These are phyloP conservation scores for Nelumbo lutea DNA, from an alignment of 164 flowering plant genomes.

Conservation along the genomic window DNA sequence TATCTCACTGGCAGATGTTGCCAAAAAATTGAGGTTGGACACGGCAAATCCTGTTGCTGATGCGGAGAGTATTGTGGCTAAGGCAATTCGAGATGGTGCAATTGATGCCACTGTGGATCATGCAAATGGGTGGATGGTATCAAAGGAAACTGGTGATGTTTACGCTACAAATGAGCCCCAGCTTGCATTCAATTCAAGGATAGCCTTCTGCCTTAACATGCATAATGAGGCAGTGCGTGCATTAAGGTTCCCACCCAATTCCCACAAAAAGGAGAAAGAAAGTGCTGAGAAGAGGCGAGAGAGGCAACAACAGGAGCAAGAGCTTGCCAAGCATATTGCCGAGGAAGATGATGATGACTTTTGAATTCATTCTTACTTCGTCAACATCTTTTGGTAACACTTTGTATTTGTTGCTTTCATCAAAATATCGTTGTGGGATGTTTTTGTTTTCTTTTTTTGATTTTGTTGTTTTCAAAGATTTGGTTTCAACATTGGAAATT, in stretches of 20 bases:
- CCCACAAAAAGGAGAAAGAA: conserved; percentile 84
- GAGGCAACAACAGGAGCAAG: conserved; percentile 91
- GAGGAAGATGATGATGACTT: conserved; percentile 98
- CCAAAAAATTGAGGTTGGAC: conserved; percentile 70
- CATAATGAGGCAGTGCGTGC: conserved; percentile 93
- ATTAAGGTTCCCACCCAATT: conserved; percentile 75
- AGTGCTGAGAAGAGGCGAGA: conserved; percentile 93
- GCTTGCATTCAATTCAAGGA: conserved; percentile 73
- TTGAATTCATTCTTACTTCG: conserved; percentile 12
- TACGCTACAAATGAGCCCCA: conserved; percentile 93
- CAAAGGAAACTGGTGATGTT: conserved; percentile 87
- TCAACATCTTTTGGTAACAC: background rate
- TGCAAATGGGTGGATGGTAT: conserved; percentile 79
- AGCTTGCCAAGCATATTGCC: conserved; percentile 92
- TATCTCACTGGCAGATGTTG: conserved; percentile 80
- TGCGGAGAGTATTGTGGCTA: conserved; percentile 90
- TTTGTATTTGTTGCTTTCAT: background rate
- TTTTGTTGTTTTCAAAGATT: background rate
- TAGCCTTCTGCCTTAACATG: conserved; percentile 91
- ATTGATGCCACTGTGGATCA: conserved; percentile 90
- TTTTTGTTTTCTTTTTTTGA: background rate
- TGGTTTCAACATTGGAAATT: no score
- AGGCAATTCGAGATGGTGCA: conserved; percentile 94
- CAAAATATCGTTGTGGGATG: background rate
- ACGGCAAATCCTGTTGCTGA: conserved; percentile 80